Evolutionary conservation across 768 basidiomycete species (phyloP).

Genomic region (Mrakia frigida): DNA sequence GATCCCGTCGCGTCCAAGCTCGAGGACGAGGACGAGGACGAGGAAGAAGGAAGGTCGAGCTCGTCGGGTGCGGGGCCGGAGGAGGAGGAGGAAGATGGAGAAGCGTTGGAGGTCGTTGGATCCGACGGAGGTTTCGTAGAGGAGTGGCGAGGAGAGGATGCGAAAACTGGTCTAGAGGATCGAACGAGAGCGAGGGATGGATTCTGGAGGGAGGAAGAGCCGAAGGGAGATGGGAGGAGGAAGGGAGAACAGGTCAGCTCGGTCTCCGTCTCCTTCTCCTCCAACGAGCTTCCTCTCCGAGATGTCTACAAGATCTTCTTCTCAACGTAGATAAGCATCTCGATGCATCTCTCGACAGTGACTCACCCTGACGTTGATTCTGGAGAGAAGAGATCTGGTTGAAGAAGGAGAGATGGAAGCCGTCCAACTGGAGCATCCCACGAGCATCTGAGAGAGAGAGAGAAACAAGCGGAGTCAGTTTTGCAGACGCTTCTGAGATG

Average conservation of each 20-base stretch:
- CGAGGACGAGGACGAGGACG: background rate
- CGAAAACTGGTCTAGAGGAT: background rate
- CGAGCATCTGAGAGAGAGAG: too few relatives aligned
- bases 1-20: too few relatives aligned
- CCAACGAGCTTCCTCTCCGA: too few relatives aligned
- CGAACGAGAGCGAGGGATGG: background rate
- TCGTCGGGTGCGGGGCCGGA: background rate
- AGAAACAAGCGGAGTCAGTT: too few relatives aligned
- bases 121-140: background rate
- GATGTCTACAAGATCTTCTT: too few relatives aligned
- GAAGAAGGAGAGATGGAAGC: too few relatives aligned
- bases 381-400: too few relatives aligned
- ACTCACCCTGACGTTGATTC: too few relatives aligned
- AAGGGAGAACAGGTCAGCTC: background rate
- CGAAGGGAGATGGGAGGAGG: background rate
- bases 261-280: background rate
- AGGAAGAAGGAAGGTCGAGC: background rate
- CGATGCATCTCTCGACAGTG: too few relatives aligned
- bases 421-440: too few relatives aligned
- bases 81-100: background rate
- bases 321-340: too few relatives aligned
- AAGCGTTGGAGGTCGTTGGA: background rate
- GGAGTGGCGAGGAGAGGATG: background rate
- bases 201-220: background rate
- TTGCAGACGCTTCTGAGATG: too few relatives aligned